Percentiles rank a stretch among this genome's conserved stretches.
Conservation (phyloP, 331 rosid species). For the Prunus yedoensis region DNA sequence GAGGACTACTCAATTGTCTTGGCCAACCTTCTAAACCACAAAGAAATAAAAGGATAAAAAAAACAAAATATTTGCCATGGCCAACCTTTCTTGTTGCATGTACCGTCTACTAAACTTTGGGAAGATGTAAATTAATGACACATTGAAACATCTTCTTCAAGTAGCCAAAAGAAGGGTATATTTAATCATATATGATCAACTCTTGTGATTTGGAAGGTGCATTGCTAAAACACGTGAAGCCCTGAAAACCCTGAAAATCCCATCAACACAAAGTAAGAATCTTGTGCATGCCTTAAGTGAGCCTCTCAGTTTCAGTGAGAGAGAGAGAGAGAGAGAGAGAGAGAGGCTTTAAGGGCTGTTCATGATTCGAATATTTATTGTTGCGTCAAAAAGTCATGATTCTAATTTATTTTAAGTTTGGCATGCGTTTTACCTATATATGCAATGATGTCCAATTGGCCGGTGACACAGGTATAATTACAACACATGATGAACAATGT, state of each 20-base stretch:
- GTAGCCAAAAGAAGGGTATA: too few relatives aligned
- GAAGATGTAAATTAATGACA: too few relatives aligned
- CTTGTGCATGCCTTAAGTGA: constrained; percentile 15
- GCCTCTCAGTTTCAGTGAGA: not conserved
- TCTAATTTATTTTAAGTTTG: constrained; percentile 8
- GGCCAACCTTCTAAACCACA: too few relatives aligned
- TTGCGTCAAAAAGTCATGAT: too few relatives aligned
- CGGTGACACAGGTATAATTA: constrained; percentile 13
- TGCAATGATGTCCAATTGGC: constrained; percentile 30
- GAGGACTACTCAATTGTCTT: too few relatives aligned
- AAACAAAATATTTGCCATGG: too few relatives aligned
- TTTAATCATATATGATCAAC: not conserved
- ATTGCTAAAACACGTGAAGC: constrained; percentile 20
- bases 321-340: not conserved
- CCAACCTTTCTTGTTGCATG: too few relatives aligned
- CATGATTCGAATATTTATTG: not conserved
- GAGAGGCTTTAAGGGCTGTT: not conserved
- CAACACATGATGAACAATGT: constrained; percentile 27
- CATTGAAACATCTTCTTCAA: too few relatives aligned
- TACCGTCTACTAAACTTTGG: too few relatives aligned
- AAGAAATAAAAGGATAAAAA: too few relatives aligned
- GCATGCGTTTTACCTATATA: constrained; percentile 44
- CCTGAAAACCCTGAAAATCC: not conserved
- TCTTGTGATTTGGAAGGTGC: constrained; percentile 24
- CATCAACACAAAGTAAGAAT: not conserved